A percentile compares a stretch with the other conserved stretches of the same genome.
Conservation (phyloP, 495 filamentous ascomycete genomes). For the Penicillium lividum region DNA sequence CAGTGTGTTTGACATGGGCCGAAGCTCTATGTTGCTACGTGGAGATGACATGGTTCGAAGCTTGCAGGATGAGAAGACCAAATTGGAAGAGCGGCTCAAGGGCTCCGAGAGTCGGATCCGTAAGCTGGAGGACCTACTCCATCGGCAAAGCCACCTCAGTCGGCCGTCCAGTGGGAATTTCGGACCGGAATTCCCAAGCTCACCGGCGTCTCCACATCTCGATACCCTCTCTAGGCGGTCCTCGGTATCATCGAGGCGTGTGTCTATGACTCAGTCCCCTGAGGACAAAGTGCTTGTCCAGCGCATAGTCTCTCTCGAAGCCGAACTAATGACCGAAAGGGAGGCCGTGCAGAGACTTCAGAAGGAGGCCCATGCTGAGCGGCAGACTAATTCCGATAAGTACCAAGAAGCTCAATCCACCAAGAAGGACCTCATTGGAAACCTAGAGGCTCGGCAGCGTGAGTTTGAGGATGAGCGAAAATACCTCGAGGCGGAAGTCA, state of each 20-base stretch:
- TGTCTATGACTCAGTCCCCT: conserved; percentile 64
- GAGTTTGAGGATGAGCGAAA: conserved; percentile 86
- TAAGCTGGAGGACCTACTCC: conserved; percentile 88
- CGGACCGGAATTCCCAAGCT: conserved; percentile 47
- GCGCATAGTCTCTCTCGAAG: conserved; percentile 76
- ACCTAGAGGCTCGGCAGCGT: conserved; percentile 85
- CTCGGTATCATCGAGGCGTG: conserved; percentile 64
- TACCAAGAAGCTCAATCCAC: conserved; percentile 84
- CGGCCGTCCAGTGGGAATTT: conserved; percentile 73
- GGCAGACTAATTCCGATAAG: conserved; percentile 64
- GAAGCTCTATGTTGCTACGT: conserved; percentile 75
- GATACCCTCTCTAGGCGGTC: conserved; percentile 61
- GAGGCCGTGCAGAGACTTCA: conserved; percentile 57
- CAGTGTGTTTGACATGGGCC: conserved; percentile 82
- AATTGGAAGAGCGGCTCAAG: conserved; percentile 77
- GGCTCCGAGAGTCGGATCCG: conserved; percentile 89
- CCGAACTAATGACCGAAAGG: conserved; percentile 69
- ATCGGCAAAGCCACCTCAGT: conserved; percentile 75
- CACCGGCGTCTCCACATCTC: conserved; percentile 53
- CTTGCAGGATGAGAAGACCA: conserved; percentile 75
- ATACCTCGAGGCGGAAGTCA: conserved; percentile 75
- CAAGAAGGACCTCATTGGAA: conserved; percentile 91
- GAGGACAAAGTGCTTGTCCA: conserved; percentile 68
- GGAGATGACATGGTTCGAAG: conserved; percentile 77
- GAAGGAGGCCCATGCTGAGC: conserved; percentile 64